Base-by-base conservation (phyloP, 1,284 basidiomycete genomes). In the Fomitopsis pinicola region DNA sequence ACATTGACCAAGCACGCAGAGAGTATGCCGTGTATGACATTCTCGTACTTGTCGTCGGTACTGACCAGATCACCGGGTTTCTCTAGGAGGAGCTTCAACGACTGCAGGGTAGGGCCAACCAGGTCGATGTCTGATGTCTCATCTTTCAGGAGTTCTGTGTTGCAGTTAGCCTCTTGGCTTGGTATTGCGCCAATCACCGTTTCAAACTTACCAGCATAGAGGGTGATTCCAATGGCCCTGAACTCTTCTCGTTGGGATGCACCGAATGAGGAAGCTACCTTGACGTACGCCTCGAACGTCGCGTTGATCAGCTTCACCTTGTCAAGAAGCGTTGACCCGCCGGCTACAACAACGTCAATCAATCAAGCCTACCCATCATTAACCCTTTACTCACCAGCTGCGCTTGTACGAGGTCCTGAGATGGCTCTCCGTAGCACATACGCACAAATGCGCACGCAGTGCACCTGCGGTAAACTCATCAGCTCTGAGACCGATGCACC, bases 1-100 rank as follows among this genome's bases (percentile, higher is more conserved):
- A 98, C 82, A 69, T 95, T 92, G 58, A 89, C 78, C 42, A 99
- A 75, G 70, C 93, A 95, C 1, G 89, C 83, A 0, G 94, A 95
- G 10, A 98, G 75, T 42, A 98, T 77, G 6, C 94, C 95, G 70
- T 98, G 95, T 0, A 97, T 76, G 5, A 94, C 77, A 17, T 83
- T 82, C 12, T 79, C 79, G 66, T 83, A 89, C 60, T 78, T 76
- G 40, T 80, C 79, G 22, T 67, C 69, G 36, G 66, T 68, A 55
- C 68, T 69, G 6, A 64, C 59, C 17, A 65, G 73, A 72, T 64
- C 77, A 68, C 57, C 73, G 54, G 69, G 67, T 57, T 66, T 73
- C 48, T 88, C 86, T 17, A 96, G 78, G 53, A 97, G 73, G 1
- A 79, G 73, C 76, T 95, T 96, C 64, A 97, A 77, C 5, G 88